Evolutionary conservation across 768 basidiomycete species (phyloP), one percentile per base, ranked within the genome.

Genomic region (Steccherinum ochraceum): DNA sequence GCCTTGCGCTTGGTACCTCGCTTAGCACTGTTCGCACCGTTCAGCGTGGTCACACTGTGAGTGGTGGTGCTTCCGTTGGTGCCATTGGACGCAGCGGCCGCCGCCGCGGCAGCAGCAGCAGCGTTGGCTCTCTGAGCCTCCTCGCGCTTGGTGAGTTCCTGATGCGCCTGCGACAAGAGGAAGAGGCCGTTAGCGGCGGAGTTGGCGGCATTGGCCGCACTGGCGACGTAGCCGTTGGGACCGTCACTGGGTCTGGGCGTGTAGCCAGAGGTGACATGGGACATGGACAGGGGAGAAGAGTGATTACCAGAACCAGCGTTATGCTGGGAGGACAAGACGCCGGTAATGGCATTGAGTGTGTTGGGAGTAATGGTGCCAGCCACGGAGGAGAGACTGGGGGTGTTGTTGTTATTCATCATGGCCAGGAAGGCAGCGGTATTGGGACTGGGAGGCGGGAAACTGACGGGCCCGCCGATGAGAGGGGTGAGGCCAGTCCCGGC

Each of bases 131-230:
- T 70, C 63, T 86, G 83, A 0, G 85, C 84, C 64, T 91, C 88
- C 67, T 95, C 93, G n/a, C 91, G 83, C 71, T 94, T 95, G 30
- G 89, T 90, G 53, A 96, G 81, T 74, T 95, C 93, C 66, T 96
- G 93, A 64, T 96, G 93, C 23, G 93, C 94, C 69, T 97, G 93
- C 1, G 84, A 87, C 48, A 97, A 83, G 45, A 97, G 75, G 71
- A 94, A 97, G 43, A 97, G 80, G 23, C 94, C 93, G 63, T 95
- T 96, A 47, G 92, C 87, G 49, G 92, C 90, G 18, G 81, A 75
- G 50, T 52, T 54, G 2, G 90, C 75, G 7, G 86, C 79, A 40
- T 71, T 83, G 45, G 75, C 74, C 2, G 86, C 70, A 19, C 72
- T 69, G 23, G 54, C 50, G 54, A 63, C 66, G 44, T 69, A 74